Evolutionary conservation across 257 asterid species (phyloP).

Genomic region (Solanum boliviense): DNA sequence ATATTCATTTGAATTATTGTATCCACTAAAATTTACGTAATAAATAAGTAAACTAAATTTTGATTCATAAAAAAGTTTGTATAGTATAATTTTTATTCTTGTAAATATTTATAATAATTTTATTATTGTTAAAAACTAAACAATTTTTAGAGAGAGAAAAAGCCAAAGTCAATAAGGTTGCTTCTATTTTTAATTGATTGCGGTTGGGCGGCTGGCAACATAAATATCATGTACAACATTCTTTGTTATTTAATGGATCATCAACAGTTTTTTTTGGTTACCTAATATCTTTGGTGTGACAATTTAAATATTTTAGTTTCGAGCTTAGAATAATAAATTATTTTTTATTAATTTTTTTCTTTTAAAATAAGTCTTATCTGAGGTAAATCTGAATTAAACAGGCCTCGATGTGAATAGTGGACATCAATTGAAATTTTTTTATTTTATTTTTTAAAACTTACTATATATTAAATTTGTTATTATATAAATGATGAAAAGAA

Average conservation of each 20-base stretch:
- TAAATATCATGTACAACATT: background rate
- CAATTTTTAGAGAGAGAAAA: background rate
- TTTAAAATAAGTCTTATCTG: background rate
- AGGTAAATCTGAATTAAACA: background rate
- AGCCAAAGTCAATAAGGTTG: background rate
- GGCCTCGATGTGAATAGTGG: background rate
- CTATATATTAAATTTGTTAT: too few relatives aligned
- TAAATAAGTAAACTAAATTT: too few relatives aligned
- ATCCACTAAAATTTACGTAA: too few relatives aligned
- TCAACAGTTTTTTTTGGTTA: background rate
- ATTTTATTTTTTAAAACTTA: too few relatives aligned
- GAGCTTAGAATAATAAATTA: background rate
- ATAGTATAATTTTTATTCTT: too few relatives aligned
- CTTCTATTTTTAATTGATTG: background rate
- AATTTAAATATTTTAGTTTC: background rate
- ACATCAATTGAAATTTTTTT: background rate
- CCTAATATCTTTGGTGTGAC: background rate
- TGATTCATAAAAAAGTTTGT: background rate
- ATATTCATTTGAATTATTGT: too few relatives aligned
- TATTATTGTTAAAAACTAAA: background rate
- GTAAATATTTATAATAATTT: too few relatives aligned
- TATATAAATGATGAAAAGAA: background rate
- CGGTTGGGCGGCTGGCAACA: background rate
- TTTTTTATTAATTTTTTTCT: background rate
- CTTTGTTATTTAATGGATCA: background rate